Conservation (phyloP, 768 basidiomycete species). For the Rhodotorula graminis region DNA sequence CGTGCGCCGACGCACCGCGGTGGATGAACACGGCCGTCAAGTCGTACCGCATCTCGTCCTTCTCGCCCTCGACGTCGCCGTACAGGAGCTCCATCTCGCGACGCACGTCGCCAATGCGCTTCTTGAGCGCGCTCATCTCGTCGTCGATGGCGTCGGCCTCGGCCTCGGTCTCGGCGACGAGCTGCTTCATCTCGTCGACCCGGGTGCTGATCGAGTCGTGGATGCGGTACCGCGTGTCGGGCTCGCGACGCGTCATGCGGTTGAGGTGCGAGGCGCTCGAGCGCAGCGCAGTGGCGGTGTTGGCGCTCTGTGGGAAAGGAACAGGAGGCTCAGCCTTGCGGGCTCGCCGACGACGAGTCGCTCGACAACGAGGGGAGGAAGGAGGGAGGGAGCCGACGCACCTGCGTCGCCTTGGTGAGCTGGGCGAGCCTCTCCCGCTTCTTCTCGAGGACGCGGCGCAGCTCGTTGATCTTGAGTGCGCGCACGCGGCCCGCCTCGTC, state of each 20-base stretch:
- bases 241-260: too few relatives aligned
- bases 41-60: conserved; percentile 61
- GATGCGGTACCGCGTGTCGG: neutral
- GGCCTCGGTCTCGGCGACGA: conserved; percentile 23
- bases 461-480: conserved; percentile 63
- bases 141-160: conserved; percentile 58
- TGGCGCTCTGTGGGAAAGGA: neutral
- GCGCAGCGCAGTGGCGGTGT: neutral
- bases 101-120: conserved; percentile 48
- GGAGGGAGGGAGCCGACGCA: conserved; percentile 4
- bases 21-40: conserved; percentile 90
- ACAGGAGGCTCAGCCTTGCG: too few relatives aligned
- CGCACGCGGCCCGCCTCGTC: conserved; percentile 66
- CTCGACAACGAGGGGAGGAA: too few relatives aligned
- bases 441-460: conserved; percentile 62
- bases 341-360: too few relatives aligned
- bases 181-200: too few relatives aligned
- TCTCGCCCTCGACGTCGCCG: conserved; percentile 64
- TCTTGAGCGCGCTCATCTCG: conserved; percentile 54
- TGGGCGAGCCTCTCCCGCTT: conserved; percentile 57
- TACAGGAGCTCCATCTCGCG: conserved; percentile 62
- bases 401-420: conserved; percentile 25
- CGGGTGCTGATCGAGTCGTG: neutral
- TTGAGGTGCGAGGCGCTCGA: neutral
- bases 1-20: conserved; percentile 61